Evolutionary conservation across 306 rosid species (phyloP).

Genomic region (Trifolium pratense): DNA sequence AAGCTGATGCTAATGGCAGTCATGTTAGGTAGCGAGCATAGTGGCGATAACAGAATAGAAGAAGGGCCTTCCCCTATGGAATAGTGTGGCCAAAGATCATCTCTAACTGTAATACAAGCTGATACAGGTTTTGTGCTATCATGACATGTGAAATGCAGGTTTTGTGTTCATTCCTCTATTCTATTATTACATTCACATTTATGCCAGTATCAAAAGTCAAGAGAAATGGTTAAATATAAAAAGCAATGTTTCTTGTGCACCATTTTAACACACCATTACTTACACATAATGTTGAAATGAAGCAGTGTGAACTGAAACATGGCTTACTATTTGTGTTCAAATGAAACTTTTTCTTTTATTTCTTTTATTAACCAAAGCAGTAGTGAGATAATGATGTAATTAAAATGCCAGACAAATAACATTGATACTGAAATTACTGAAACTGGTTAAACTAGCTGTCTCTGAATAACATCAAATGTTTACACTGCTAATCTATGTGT

Average conservation of each 20-base stretch:
- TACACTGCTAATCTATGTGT: background rate
- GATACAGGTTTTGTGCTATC: conserved; percentile 29
- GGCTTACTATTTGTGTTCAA: background rate
- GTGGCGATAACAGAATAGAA: conserved; percentile 51
- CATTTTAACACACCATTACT: background rate
- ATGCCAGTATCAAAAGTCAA: conserved; percentile 21
- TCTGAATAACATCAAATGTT: background rate
- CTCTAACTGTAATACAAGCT: conserved; percentile 20
- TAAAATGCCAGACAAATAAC: conserved; percentile 1
- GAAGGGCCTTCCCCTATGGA: conserved; percentile 70
- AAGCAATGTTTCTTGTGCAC: conserved; percentile 21
- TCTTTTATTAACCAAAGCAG: conserved; percentile 2
- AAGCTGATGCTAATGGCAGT: conserved; percentile 88
- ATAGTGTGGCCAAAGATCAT: conserved; percentile 35
- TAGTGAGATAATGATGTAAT: conserved; percentile 4
- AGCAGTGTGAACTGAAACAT: background rate
- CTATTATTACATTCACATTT: conserved; percentile 19
- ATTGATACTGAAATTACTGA: background rate
- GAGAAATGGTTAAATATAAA: conserved; percentile 31
- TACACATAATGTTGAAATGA: background rate
- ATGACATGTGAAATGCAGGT: conserved; percentile 19
- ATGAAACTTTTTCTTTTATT: background rate
- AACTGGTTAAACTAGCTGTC: background rate
- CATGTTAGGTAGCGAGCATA: conserved; percentile 71
- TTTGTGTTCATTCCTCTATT: conserved; percentile 17